Evolutionary conservation across 208 protist genomes (phyloP), one percentile per base, ranked within the genome.

Genomic region (Crithidia sp.): DNA sequence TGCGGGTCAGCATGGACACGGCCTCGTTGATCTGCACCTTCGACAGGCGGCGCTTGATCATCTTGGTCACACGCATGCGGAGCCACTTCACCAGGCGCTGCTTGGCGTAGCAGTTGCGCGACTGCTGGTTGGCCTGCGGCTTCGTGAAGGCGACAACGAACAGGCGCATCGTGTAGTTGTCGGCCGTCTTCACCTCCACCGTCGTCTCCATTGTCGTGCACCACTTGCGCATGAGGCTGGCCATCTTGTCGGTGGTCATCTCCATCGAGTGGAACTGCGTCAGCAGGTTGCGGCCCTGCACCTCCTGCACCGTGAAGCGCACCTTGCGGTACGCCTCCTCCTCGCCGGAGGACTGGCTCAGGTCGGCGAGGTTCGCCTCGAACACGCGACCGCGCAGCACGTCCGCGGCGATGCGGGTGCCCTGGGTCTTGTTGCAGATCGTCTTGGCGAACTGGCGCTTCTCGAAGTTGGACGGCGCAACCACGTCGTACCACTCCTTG

Each of bases 401-500:
- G 53, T 99, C 98, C 10, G 91, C 87, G 45, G 98, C 93, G 58
- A 99, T 89, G 81, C 89, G 96, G 61, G 87, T 98, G 76, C 99
- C 99, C 74, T 92, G 79, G 47, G 98, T 99, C 73, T 97, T 95
- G 91, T 98, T 99, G 71, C 99, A 98, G 76, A 98, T 93, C 60
- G 99, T 99, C 92, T 99, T 98, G 74, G 97, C 90, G 72, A 99
- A 91, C 69, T 96, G 82, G 71, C 97, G 95, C n/a, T 89, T 89
- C 65, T 83, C 84, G 95, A 99, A 99, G 71, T 95, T 92, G 50
- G 86, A 75, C 54, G 99, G 99, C 10, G 98, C 99, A 76, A 98
- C 97, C 56, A 99, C 90, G 71, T 99, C 93, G 85, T 99, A 99
- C 99, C 99, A 99, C 79, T 99, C 98, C 94, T 99, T 99, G 82